These are phyloP conservation scores for Monilinia laxa DNA, from an alignment of 2,329 filamentous ascomycete species.

Conservation along the genomic window DNA sequence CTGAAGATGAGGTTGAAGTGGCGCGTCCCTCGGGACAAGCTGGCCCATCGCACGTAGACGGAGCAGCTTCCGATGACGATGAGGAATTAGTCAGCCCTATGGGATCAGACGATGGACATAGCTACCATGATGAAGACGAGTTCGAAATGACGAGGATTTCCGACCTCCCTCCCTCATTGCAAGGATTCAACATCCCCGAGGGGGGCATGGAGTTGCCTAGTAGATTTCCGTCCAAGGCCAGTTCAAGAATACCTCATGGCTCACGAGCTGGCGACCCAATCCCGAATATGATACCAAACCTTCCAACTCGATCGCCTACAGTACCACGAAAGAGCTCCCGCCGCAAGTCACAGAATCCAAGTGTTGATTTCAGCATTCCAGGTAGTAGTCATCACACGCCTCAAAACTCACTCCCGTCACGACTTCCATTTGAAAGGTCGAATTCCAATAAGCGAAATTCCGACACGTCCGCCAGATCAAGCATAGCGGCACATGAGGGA, in stretches of 20 bases:
- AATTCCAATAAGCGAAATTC: slow-evolving; percentile 54
- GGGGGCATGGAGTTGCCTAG: slow-evolving; percentile 52
- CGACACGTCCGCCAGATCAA: slow-evolving; percentile 52
- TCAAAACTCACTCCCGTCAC: slow-evolving; percentile 35
- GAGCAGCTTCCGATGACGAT: slow-evolving; percentile 27
- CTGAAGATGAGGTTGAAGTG: slow-evolving; percentile 41
- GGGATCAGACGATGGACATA: slow-evolving; percentile 46
- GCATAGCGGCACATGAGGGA: slow-evolving; percentile 49
- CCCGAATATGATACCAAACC: slow-evolving; percentile 42
- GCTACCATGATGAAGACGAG: slow-evolving; percentile 49
- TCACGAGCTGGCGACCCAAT: slow-evolving; percentile 36
- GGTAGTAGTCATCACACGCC: slow-evolving; percentile 27
- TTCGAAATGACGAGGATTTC: slow-evolving; percentile 47
- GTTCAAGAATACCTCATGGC: slow-evolving; percentile 41
- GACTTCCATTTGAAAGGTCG: slow-evolving; percentile 57
- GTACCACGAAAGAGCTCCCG: slow-evolving; percentile 75
- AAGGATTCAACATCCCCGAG: slow-evolving; percentile 52
- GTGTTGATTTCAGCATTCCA: slow-evolving; percentile 26
- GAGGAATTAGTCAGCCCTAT: slow-evolving; percentile 36
- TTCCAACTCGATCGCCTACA: slow-evolving; percentile 38
- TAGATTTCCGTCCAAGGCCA: slow-evolving; percentile 60
- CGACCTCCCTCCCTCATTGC: slow-evolving; percentile 56
- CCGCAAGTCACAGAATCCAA: slow-evolving; percentile 44
- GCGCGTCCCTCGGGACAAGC: slow-evolving; percentile 41
- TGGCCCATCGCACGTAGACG: slow-evolving; percentile 40